Evolutionary conservation across 2,329 filamentous ascomycete species (phyloP).

Genomic region (Scedosporium boydii): DNA sequence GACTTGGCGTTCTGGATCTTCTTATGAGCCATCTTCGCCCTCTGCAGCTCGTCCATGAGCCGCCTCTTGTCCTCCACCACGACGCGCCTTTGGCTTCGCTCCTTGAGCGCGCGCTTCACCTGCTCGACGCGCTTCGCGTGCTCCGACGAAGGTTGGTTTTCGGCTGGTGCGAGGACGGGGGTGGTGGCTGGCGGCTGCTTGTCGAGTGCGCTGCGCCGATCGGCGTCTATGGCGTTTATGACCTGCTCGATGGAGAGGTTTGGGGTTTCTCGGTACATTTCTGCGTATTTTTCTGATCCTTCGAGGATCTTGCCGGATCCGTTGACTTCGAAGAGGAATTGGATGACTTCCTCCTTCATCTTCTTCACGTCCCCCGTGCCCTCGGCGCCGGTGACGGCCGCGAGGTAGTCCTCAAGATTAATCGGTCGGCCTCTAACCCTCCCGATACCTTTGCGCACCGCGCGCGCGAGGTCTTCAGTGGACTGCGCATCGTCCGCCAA

Average conservation of each 20-base stretch:
- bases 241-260: conserved; percentile 16
- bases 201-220: conserved; percentile 15
- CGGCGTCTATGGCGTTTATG: conserved; percentile 20
- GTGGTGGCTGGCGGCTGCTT: conserved; percentile 3
- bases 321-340: conserved; percentile 9
- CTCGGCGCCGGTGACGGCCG: conserved; percentile 1
- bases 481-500: conserved; percentile 27
- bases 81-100: neutral
- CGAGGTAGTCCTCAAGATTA: conserved; percentile 8
- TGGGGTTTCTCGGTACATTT: conserved; percentile 6
- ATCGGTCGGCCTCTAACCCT: conserved; percentile 12
- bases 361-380: conserved; percentile 5
- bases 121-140: conserved; percentile 9
- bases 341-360: conserved; percentile 7
- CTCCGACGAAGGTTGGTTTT: neutral
- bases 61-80: conserved; percentile 25
- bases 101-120: conserved; percentile 8
- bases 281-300: conserved; percentile 9
- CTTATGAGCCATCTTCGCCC: conserved; percentile 40
- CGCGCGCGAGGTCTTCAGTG: conserved; percentile 25
- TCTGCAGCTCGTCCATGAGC: conserved; percentile 35
- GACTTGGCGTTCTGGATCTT: conserved; percentile 27
- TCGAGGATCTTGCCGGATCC: conserved; percentile 1
- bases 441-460: conserved; percentile 26
- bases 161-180: neutral